A percentile compares a stretch with the other conserved stretches of the same genome.
Conservation (phyloP, 2,329 filamentous ascomycete genomes). For the Venturia pyrina region DNA sequence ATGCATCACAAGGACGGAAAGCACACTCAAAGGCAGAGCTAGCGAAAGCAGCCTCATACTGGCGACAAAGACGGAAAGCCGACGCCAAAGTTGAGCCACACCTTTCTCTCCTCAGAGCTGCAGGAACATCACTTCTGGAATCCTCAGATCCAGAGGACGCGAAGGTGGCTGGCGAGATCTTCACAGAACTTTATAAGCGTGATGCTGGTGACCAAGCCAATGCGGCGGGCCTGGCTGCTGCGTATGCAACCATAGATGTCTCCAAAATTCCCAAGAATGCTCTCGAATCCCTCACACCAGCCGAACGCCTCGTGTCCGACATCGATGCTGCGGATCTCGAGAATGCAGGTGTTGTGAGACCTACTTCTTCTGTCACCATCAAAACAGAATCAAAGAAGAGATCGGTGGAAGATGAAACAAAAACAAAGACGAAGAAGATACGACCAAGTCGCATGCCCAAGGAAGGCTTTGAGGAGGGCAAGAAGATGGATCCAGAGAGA, state of each 20-base stretch:
- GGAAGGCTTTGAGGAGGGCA: conserved; percentile 58
- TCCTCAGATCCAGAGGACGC: conserved; percentile 62
- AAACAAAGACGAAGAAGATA: conserved; percentile 47
- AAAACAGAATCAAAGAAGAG: conserved; percentile 32
- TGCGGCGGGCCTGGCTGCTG: conserved; percentile 76
- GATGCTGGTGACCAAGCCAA: conserved; percentile 60
- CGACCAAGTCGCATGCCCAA: conserved; percentile 57
- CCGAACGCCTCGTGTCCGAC: conserved; percentile 50
- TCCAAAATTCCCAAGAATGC: conserved; percentile 44
- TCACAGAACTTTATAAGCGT: conserved; percentile 57
- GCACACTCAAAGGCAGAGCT: conserved; percentile 63
- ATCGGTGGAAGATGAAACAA: conserved; percentile 29
- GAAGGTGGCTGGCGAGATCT: conserved; percentile 64
- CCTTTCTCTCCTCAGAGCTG: conserved; percentile 57
- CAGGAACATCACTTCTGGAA: conserved; percentile 71
- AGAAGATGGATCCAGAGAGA: conserved; percentile 77
- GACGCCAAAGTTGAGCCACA: conserved; percentile 19
- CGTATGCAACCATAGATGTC: conserved; percentile 55
- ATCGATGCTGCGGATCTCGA: conserved; percentile 55
- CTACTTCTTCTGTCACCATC: conserved; percentile 18
- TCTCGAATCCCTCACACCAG: conserved; percentile 48
- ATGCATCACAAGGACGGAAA: conserved; percentile 65
- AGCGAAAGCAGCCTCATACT: conserved; percentile 69
- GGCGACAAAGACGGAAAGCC: conserved; percentile 51
- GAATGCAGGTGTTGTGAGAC: conserved; percentile 51